Base-by-base conservation (phyloP, 2,329 filamentous ascomycete species). In the Malbranchea zuffiana region DNA sequence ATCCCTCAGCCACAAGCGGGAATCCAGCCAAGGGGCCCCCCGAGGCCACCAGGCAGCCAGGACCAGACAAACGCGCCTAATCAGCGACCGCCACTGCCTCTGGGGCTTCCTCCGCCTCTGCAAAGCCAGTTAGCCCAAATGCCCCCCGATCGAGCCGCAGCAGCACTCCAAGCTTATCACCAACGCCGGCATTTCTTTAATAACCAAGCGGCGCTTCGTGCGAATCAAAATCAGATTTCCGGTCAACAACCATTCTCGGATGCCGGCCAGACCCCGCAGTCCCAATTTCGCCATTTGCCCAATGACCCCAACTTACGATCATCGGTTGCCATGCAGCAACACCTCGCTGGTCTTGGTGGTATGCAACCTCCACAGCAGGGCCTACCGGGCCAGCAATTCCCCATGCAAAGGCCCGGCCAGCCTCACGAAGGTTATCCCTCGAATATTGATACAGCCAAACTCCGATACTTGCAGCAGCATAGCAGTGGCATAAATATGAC, bases 1-100 rank as follows among this genome's bases (percentile, higher is more conserved):
- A 57, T 61, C 46, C 62, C 60, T 30, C 61, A 55, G 5, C 49
- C 48, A 24, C 57, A 59, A 34, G 45, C 52, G 7, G 45, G 52
- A 18, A 48, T 52, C 30, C 59, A 61, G 40, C 41, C 47, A 33
- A 52, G 56, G 33, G 52, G 56, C 39, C 54, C 53, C 17, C 55
- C 58, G n/a, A 49, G 52, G 32, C 46, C 55, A 27, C 50, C 49
- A 24, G 51, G 50, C 12, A 54, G 60, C 49, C 55, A 57, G 7
- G 48, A 50, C 27, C 59, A 59, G 36, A 44, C 50, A 11, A 37
- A 39, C 2, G 54, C 59, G 44, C 57, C 55, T 42, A 48, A 39
- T 35, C 21, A 32, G 37, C 57, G 57, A 10, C 53, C 53, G 4
- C 48, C 50, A 34, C 51, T 63, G 8, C 59, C 60, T 8, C 28